A percentile compares a stretch with the other conserved stretches of the same genome.
Conservation (phyloP, 495 filamentous ascomycete genomes). For the Umbilicaria muhlenbergii region DNA sequence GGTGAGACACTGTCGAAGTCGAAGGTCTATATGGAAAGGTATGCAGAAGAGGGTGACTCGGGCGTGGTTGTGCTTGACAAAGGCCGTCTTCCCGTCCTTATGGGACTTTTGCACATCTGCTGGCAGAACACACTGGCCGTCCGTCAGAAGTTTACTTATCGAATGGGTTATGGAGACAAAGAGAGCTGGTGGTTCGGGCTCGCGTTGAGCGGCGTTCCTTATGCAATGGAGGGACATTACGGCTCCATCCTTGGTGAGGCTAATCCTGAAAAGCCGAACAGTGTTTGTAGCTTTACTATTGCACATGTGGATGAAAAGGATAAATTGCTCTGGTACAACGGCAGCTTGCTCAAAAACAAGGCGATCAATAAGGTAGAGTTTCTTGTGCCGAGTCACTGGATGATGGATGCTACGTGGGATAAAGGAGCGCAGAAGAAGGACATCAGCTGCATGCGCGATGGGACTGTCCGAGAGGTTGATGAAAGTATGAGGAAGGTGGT, state of each 20-base stretch:
- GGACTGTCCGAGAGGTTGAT: too few species aligned
- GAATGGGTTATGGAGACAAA: constrained; percentile 18
- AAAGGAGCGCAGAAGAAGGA: too few species aligned
- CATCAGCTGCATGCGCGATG: too few species aligned
- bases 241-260: constrained; percentile 14
- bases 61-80: constrained; percentile 20
- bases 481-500: too few species aligned
- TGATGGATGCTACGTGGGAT: too few species aligned
- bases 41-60: constrained; percentile 16
- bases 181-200: constrained; percentile 21
- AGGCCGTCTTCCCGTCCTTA: constrained; percentile 10
- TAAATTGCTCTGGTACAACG: constrained; percentile 17
- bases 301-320: constrained; percentile 15
- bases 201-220: constrained; percentile 14
- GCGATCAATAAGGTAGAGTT: constrained; percentile 2
- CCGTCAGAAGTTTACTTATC: constrained; percentile 14
- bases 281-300: constrained; percentile 16
- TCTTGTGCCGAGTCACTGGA: neutral
- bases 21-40: constrained; percentile 14
- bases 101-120: constrained; percentile 15
- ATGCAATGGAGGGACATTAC: constrained; percentile 16
- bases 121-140: constrained; percentile 16
- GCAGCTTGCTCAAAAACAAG: constrained; percentile 14
- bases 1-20: constrained; percentile 11
- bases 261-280: neutral